Percentiles rank a stretch among this genome's conserved stretches.
Evolutionary conservation across 129 eudicot species (phyloP).

Genomic region (Flaveria sonorensis): DNA sequence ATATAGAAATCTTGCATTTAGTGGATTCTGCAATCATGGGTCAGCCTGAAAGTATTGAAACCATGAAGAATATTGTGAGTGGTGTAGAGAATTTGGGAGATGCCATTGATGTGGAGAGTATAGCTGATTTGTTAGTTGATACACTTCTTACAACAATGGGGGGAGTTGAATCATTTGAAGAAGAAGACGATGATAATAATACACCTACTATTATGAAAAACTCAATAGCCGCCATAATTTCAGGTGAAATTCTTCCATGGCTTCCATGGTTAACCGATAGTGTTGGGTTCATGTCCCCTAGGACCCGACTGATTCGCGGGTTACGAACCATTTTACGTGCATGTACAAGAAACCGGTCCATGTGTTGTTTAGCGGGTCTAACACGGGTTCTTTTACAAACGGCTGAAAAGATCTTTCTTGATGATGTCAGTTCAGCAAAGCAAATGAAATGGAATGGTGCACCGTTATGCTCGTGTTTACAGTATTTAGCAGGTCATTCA

Average conservation of each 20-base stretch:
- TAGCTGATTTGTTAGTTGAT: conserved; percentile 71
- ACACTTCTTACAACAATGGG: conserved; percentile 98
- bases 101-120: conserved; percentile 48
- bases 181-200: conserved; percentile 63
- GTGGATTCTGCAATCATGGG: conserved; percentile 99
- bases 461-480: conserved; percentile 81
- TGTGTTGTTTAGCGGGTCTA: conserved; percentile 90
- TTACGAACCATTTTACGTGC: conserved; percentile 75
- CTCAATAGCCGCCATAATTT: conserved; percentile 81
- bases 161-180: conserved; percentile 94
- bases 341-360: conserved; percentile 87
- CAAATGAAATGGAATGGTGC: conserved; percentile 76
- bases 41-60: conserved; percentile 74
- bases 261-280: conserved; percentile 75
- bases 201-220: conserved; percentile 90
- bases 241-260: conserved; percentile 88
- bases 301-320: conserved; percentile 89
- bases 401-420: conserved; percentile 74
- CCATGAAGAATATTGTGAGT: conserved; percentile 68
- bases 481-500: conserved; percentile 87
- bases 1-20: conserved; percentile 75
- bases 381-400: conserved; percentile 64
- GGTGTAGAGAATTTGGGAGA: conserved; percentile 65
- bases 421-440: conserved; percentile 53
- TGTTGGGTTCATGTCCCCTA: conserved; percentile 76